These are phyloP conservation scores for Arthrobotrys megalospora DNA, from an alignment of 2,329 filamentous ascomycete species.

Conservation along the genomic window DNA sequence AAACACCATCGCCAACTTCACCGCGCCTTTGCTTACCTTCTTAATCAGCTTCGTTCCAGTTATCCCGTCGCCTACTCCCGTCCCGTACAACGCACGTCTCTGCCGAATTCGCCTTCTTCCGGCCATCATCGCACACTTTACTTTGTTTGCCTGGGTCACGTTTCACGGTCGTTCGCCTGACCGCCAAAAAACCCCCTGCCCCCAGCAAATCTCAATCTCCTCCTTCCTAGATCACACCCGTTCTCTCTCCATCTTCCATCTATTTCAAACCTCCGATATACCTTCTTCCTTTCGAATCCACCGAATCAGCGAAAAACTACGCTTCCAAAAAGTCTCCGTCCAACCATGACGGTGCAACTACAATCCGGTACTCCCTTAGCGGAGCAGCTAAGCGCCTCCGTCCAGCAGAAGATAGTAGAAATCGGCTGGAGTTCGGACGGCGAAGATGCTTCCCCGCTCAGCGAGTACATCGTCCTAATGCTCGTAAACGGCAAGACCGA, in stretches of 20 bases:
- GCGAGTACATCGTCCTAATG: conserved; percentile 98
- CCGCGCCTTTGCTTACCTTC: conserved; percentile 21
- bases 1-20: neutral
- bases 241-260: too few species aligned
- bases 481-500: conserved; percentile 94
- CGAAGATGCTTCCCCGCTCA: conserved; percentile 84
- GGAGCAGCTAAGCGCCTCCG: conserved; percentile 82
- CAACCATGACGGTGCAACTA: conserved; percentile 82
- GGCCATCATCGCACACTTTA: conserved; percentile 48
- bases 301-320: too few species aligned
- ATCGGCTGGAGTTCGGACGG: conserved; percentile 90
- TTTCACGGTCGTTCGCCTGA: conserved; percentile 55
- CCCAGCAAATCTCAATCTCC: conserved; percentile 3
- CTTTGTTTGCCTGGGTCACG: conserved; percentile 56
- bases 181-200: conserved; percentile 6
- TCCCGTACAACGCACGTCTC: neutral
- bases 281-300: conserved; percentile 5
- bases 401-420: conserved; percentile 92
- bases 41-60: neutral
- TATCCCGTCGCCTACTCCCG: neutral
- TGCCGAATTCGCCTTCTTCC: conserved; percentile 30
- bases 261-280: neutral
- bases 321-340: conserved; percentile 34
- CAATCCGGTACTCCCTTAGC: conserved; percentile 85
- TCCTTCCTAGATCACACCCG: neutral